Evolutionary conservation across 2,329 filamentous ascomycete genomes (phyloP), one percentile per base, ranked within the genome.

Genomic region (Trichoderma harzianum): DNA sequence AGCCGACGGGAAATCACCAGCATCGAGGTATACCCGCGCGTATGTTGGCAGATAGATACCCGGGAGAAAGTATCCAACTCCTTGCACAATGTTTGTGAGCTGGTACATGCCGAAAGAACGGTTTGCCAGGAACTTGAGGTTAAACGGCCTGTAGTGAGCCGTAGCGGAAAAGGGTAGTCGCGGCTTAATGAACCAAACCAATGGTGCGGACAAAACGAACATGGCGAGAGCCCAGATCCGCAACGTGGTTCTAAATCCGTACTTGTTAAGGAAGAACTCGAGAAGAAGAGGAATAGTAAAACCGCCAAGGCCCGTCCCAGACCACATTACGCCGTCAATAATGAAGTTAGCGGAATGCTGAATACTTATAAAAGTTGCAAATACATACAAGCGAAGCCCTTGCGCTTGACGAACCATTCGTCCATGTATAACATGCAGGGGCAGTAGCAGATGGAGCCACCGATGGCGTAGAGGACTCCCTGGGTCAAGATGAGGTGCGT

Each of bases 51-150:
- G 83, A 78, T 90, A 91, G 14, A 90, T 88, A 1, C 87, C 86
- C 1, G 90, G 90, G 11, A 92, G 82, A 72, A 90, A 90, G 78
- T 90, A 92, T 3, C 89, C 90, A 28, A 85, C 80, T n/a, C 86
- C 86, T 79, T 91, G 87, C 39, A 88, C 80, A 3, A 89, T 80
- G 73, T 89, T 91, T 57, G 86, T 86, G 34, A 86, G 75, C 74
- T 87, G 85, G 78, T 90, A 88, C 71, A 90, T 81, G 76, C 86
- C 81, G 76, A 92, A 90, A 3, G 84, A 84, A 0, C 82, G 83
- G 73, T 86, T 83, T 58, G 82, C 74, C 18, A 89, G 81, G 77
- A 92, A 91, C n/a, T 80, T 76, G 30, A 86, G 76, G 72, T 84
- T 82, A 65, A 85, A 80, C 2, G 83, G 80, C 53, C 79, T 82